Evolutionary conservation across 1,139 yeast genomes (phyloP).

Genomic region (Candida sanyaensis): DNA sequence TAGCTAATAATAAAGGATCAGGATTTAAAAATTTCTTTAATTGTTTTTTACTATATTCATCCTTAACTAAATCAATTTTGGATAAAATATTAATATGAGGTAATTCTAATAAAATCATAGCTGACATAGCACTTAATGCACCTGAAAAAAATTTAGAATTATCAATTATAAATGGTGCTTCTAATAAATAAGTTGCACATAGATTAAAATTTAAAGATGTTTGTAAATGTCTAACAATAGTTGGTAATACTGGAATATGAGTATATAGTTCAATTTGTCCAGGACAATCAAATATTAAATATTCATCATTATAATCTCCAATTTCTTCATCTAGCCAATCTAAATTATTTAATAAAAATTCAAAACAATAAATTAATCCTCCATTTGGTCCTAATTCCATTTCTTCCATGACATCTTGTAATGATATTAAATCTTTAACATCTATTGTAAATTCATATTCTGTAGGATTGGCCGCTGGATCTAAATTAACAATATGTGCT

Average conservation of each 20-base stretch:
- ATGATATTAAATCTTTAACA: constrained; percentile 84
- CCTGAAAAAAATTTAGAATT: constrained; percentile 92
- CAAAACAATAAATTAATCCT: constrained; percentile 90
- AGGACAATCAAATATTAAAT: constrained; percentile 93
- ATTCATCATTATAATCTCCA: constrained; percentile 92
- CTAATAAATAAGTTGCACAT: constrained; percentile 90
- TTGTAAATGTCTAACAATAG: constrained; percentile 80
- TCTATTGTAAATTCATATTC: constrained; percentile 93
- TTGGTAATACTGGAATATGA: constrained; percentile 90
- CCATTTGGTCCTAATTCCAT: constrained; percentile 95
- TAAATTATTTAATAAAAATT: constrained; percentile 77
- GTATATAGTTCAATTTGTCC: constrained; percentile 97
- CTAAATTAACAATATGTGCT: constrained; percentile 92
- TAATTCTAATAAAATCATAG: constrained; percentile 90
- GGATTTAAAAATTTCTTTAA: constrained; percentile 87
- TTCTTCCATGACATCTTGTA: constrained; percentile 97
- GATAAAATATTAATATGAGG: constrained; percentile 92
- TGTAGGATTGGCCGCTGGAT: constrained; percentile 96
- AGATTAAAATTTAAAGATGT: constrained; percentile 77
- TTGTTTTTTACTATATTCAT: constrained; percentile 70
- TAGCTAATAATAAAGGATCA: constrained; percentile 70
- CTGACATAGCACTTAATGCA: constrained; percentile 95
- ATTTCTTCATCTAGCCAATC: constrained; percentile 98
- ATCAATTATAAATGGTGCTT: constrained; percentile 92
- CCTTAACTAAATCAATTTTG: constrained; percentile 81